Base-by-base conservation (phyloP, 768 basidiomycete genomes). In the Pilatotrama ljubarskyi region DNA sequence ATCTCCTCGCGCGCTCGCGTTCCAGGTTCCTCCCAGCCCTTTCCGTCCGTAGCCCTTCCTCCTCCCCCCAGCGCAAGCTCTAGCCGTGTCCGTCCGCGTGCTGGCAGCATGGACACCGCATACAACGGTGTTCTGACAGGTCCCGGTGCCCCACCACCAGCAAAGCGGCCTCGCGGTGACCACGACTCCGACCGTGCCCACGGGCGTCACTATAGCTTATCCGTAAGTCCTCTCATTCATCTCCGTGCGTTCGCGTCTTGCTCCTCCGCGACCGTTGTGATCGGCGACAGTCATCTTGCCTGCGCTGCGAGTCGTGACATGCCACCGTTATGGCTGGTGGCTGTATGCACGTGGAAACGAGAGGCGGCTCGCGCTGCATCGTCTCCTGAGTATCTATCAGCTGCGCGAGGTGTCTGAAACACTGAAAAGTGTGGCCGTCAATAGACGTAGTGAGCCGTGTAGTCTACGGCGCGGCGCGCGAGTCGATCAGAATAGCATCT, bases 121-220 rank as follows among this genome's bases (percentile, higher is more conserved):
- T 56, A 74, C 52, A 57, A 59, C 9, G 57, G 67, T 1, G 65
- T 67, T 24, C 70, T 71, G 25, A 62, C 68, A 9, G 68, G 70
- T 18, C 68, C 75, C 5, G 68, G 66, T 11, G 75, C 69, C 0
- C 78, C 79, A 29, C 84, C 82, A 0, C 84, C 86, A 6, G 41
- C 72, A 29, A 87, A 87, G 69, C 78, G 80, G 32, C 61, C 74
- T 0, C 75, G 82, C 35, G 68, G 65, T 38, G 80, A 76, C 13
- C 76, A 74, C 57, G 70, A 66, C 26, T 38, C 50, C 9, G 63
- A 66, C 25, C 64, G 56, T 11, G 75, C 75, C 42, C 70, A 73
- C 44, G 61, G 26, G 22, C 55, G 47, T 25, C 69, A 73, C 49
- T 63, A 67, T 51, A 61, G 62, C 44, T 59, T 69, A 3, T 68